A percentile compares a stretch with the other conserved stretches of the same genome.
These are phyloP conservation scores for Metschnikowia dekortorum DNA, from an alignment of 805 yeast species.

Conservation along the genomic window DNA sequence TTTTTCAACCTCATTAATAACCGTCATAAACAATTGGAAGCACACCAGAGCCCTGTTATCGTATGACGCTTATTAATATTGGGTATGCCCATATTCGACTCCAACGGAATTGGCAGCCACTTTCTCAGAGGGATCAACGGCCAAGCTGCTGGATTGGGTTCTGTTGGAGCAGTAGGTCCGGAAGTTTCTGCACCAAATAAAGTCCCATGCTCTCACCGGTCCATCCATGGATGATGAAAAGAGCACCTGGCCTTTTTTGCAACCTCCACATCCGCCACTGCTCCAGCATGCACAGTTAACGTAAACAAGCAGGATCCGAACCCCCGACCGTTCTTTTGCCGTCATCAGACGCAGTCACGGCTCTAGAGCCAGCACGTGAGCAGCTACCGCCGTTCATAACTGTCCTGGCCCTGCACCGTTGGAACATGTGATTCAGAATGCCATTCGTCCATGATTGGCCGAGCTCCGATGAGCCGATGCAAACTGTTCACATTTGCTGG, in stretches of 20 bases:
- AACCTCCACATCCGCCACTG: slow-evolving; percentile 83
- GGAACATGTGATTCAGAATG: slow-evolving; percentile 92
- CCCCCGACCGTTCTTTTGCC: slow-evolving; percentile 98
- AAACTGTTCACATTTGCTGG: slow-evolving; percentile 94
- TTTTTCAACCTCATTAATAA: too few species aligned
- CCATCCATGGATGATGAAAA: slow-evolving; percentile 94
- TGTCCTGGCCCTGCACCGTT: slow-evolving; percentile 95
- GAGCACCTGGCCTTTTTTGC: slow-evolving; percentile 85
- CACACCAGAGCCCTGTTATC: too few species aligned
- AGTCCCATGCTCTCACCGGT: slow-evolving; percentile 95
- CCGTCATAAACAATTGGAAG: too few species aligned
- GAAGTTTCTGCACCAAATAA: slow-evolving; percentile 84
- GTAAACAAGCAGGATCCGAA: slow-evolving; percentile 93
- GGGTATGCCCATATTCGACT: slow-evolving; percentile 62
- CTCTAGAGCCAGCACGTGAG: slow-evolving; percentile 90
- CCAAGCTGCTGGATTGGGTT: slow-evolving; percentile 79
- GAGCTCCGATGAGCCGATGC: slow-evolving; percentile 84
- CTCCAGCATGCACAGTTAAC: slow-evolving; percentile 83
- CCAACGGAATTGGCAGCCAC: slow-evolving; percentile 91
- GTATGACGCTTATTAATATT: too few species aligned
- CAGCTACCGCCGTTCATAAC: slow-evolving; percentile 78
- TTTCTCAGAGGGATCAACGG: slow-evolving; percentile 97
- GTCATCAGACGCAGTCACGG: slow-evolving; percentile 93
- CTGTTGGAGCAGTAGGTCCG: slow-evolving; percentile 93
- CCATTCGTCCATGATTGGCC: slow-evolving; percentile 98